Percentiles rank a stretch among this genome's conserved stretches.
These are phyloP conservation scores for Globisporangium splendens DNA, from an alignment of 352 stramenopile genomes.

Conservation along the genomic window DNA sequence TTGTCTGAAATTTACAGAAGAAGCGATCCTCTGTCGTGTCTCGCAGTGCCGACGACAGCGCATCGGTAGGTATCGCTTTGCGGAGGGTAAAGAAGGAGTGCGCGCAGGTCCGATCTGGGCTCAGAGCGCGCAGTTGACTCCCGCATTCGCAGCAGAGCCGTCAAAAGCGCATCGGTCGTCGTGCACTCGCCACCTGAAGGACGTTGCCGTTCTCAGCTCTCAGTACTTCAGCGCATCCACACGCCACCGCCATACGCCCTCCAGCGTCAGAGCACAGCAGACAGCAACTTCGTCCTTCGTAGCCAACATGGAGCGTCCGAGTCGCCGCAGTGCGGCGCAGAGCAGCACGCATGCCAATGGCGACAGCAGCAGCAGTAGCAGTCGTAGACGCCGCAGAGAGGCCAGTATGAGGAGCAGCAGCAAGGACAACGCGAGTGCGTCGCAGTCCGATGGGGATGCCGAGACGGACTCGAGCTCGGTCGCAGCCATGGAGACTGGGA, in stretches of 20 bases:
- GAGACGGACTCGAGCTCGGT: constrained; percentile 59
- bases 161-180: not conserved
- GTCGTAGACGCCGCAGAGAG: constrained; percentile 28
- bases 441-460: constrained; percentile 49
- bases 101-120: not conserved
- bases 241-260: no score
- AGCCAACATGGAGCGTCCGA: constrained; percentile 48
- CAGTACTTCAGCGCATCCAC: no score
- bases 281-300: not conserved
- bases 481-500: constrained; percentile 17
- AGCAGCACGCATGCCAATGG: constrained; percentile 17
- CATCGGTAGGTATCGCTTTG: not conserved
- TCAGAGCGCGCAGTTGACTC: not conserved
- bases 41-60: not conserved
- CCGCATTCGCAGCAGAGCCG: not conserved
- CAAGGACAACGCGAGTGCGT: constrained; percentile 18
- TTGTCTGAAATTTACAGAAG: not conserved
- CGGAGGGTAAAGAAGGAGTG: constrained; percentile 1
- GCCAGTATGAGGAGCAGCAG: constrained; percentile 22
- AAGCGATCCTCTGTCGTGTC: not conserved
- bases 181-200: no score
- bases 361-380: constrained; percentile 21
- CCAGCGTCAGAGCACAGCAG: no score
- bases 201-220: no score
- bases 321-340: constrained; percentile 32